Evolutionary conservation across 495 filamentous ascomycete species (phyloP).

Genomic region (Copromyces sp.): DNA sequence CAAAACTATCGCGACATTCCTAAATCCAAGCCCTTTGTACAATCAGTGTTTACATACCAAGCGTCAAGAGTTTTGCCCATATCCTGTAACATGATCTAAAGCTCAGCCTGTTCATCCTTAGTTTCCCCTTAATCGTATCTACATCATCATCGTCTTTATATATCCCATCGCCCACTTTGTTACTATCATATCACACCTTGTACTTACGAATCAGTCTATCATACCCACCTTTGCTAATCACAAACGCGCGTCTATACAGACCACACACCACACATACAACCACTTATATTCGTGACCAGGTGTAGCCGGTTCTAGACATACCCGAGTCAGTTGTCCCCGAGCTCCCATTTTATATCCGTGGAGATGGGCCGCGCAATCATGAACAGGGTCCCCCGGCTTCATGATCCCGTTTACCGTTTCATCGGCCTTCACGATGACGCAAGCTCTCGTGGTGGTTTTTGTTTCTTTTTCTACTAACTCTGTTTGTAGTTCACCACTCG

Average conservation of each 20-base stretch:
- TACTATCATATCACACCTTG: neutral
- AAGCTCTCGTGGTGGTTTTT: neutral
- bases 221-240: neutral
- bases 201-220: neutral
- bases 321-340: neutral
- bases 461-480: neutral
- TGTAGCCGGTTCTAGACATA: neutral
- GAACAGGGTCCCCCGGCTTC: neutral
- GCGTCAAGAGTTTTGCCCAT: neutral
- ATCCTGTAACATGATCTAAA: neutral
- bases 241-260: neutral
- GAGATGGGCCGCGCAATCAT: neutral
- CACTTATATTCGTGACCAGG: neutral
- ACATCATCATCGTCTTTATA: neutral
- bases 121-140: neutral
- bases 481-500: neutral
- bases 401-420: neutral
- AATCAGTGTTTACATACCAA: neutral
- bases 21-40: neutral
- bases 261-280: neutral
- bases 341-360: neutral
- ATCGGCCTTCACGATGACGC: neutral
- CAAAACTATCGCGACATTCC: neutral
- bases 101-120: neutral
- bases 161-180: neutral